Conservation (phyloP, 2,329 filamentous ascomycete genomes). For the Microsporum ferrugineum region DNA sequence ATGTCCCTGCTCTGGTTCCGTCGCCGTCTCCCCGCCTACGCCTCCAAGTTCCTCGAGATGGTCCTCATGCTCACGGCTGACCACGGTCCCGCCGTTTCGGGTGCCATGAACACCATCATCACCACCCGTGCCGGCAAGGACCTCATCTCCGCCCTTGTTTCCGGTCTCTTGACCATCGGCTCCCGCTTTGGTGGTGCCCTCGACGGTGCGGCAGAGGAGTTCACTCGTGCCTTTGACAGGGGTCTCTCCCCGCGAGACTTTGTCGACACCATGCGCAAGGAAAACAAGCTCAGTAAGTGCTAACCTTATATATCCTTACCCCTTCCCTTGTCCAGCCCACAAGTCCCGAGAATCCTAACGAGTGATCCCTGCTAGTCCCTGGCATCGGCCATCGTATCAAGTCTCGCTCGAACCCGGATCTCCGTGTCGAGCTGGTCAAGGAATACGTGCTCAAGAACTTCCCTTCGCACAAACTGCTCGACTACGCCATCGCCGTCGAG, state of each 20-base stretch:
- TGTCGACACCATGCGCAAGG: conserved; percentile 96
- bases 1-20: conserved; percentile 99
- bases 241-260: conserved; percentile 96
- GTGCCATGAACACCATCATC: conserved; percentile 99
- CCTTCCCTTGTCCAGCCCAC: neutral
- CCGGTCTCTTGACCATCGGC: conserved; percentile 94
- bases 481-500: conserved; percentile 97
- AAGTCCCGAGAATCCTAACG: neutral
- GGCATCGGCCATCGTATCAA: conserved; percentile 99
- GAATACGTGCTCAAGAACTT: conserved; percentile 97
- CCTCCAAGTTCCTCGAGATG: conserved; percentile 99
- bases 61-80: conserved; percentile 99
- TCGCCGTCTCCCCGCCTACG: conserved; percentile 86
- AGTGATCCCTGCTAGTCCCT: conserved; percentile 46
- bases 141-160: conserved; percentile 86
- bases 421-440: conserved; percentile 98
- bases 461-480: conserved; percentile 93
- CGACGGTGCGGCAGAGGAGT: conserved; percentile 95
- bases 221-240: conserved; percentile 97
- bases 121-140: conserved; percentile 99
- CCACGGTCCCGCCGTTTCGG: conserved; percentile 95
- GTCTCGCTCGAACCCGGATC: conserved; percentile 98
- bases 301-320: neutral
- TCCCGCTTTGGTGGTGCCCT: conserved; percentile 97
- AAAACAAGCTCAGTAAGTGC: conserved; percentile 86